Base-by-base conservation (phyloP, 2,329 filamentous ascomycete species). In the Calonectria pauciramosa region DNA sequence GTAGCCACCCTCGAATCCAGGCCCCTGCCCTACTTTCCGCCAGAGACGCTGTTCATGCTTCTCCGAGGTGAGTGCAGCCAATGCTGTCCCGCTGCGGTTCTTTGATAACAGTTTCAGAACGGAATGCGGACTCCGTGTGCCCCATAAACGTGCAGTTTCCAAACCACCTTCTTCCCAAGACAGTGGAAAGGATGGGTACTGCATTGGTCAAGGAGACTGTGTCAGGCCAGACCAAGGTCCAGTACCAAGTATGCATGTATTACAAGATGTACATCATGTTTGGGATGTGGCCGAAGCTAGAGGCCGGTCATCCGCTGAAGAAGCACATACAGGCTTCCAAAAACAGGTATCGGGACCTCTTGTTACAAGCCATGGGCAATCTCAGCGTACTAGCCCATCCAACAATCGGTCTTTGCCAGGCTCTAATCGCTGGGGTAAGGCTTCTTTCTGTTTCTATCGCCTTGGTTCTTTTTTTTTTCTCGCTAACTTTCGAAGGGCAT, bases 241-340 rank as follows among this genome's bases (percentile, higher is more conserved):
- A 70, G 44, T 70, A 70, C 30, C 44, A 64, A 9, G 47, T 54
- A 6, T 70, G 68, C 26, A 60, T 70, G 13, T 41, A 64, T 9
- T 70, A 64, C 44, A 70, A 64, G 38, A 65, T 38, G 13, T 70
- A 52, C 41, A 52, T 64, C 47, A 32, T 70, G 44, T 70, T 70
- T 20, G 49, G 56, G 14, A 64, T 70, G 56, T 54, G 56, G 56
- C 56, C 34, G 8, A 47, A 36, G 26, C 26, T 54, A 2, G 30
- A 70, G 7, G 32, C n/a, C 2, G 23, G 44, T 1, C 18, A 54
- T 16, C 26, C 26, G 11, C 47, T 52, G 3, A 70, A 70, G 26
- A 41, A 64, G 32, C 68, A 65, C 7, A 64, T 70, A 26, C 59
- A 34, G 32, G 47, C 32, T 20, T 70, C 68, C 34, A 64, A 51